Evolutionary conservation across 148 eudicot genomes (phyloP).

Genomic region (Cornus florida): DNA sequence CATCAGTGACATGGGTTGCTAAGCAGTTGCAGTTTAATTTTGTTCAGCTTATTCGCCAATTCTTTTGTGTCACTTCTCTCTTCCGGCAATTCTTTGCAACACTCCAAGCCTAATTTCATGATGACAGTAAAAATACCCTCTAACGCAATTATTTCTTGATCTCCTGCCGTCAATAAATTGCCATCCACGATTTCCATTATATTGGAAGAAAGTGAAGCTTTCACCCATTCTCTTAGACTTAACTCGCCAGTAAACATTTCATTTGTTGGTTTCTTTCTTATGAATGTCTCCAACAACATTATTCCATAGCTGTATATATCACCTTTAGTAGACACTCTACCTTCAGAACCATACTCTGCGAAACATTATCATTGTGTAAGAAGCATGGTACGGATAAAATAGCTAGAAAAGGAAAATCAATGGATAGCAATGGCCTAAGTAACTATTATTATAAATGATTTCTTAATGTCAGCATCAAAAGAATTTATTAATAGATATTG

Average conservation of each 20-base stretch:
- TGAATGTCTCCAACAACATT: constrained; percentile 13
- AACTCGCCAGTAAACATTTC: constrained; percentile 11
- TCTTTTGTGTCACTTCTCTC: constrained; percentile 12
- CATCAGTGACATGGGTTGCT: neutral
- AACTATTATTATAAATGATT: too few species aligned
- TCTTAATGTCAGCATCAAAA: too few species aligned
- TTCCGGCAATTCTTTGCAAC: constrained; percentile 11
- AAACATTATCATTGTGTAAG: too few species aligned
- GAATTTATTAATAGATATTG: too few species aligned
- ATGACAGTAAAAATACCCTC: neutral
- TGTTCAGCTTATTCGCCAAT: constrained; percentile 9
- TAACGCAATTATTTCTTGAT: neutral
- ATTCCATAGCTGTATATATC: constrained; percentile 22
- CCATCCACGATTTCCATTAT: constrained; percentile 11
- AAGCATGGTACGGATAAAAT: too few species aligned
- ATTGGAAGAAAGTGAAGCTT: neutral
- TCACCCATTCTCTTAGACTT: constrained; percentile 18
- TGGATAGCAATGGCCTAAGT: too few species aligned
- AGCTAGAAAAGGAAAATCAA: too few species aligned
- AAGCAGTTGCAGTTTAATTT: constrained; percentile 3
- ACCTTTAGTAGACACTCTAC: constrained; percentile 10
- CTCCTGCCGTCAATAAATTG: neutral
- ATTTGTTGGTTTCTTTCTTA: constrained; percentile 18
- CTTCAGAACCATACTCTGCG: constrained; percentile 19
- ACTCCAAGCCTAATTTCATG: constrained; percentile 12